A percentile compares a stretch with the other conserved stretches of the same genome.
These are phyloP conservation scores for Suillus discolor DNA, from an alignment of 768 basidiomycete species.

Conservation along the genomic window DNA sequence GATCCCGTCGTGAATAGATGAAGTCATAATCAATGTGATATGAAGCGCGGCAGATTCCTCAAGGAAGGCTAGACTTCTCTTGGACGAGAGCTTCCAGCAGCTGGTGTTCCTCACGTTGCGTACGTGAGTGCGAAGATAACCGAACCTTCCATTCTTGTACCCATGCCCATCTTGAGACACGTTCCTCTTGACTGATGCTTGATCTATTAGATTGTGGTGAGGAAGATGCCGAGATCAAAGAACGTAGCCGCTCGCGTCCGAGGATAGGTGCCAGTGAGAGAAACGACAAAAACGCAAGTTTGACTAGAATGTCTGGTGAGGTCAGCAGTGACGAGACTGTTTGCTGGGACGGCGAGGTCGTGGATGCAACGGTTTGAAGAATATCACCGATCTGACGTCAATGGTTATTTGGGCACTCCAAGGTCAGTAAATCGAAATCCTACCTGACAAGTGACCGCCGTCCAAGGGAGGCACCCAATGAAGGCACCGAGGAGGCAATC, in stretches of 20 bases:
- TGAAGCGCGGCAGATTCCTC: slow-evolving; percentile 10
- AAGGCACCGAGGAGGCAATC: slow-evolving; percentile 83
- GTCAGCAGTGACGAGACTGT: slow-evolving; percentile 85
- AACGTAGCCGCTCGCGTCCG: slow-evolving; percentile 64
- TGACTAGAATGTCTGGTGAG: slow-evolving; percentile 81
- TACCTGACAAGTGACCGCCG: slow-evolving; percentile 89
- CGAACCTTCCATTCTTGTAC: slow-evolving; percentile 72
- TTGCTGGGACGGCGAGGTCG: slow-evolving; percentile 68
- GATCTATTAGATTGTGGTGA: slow-evolving; percentile 21
- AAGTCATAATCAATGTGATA: slow-evolving; percentile 9
- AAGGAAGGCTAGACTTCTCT: slow-evolving; percentile 48
- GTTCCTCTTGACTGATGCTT: slow-evolving; percentile 35
- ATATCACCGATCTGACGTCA: slow-evolving; percentile 76
- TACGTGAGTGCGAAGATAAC: slow-evolving; percentile 51
- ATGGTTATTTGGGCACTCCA: slow-evolving; percentile 8
- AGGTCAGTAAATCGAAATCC: slow-evolving; percentile 26
- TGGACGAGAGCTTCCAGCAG: slow-evolving; percentile 53
- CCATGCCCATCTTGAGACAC: slow-evolving; percentile 57
- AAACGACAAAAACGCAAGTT: slow-evolving; percentile 80
- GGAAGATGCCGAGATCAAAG: slow-evolving; percentile 47
- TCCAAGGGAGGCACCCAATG: slow-evolving; percentile 87
- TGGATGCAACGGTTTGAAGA: slow-evolving; percentile 78
- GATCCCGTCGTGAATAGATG: slow-evolving; percentile 14
- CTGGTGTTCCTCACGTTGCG: slow-evolving; percentile 46
- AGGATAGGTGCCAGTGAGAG: slow-evolving; percentile 88